These are phyloP conservation scores for Nicotiana benthamiana DNA, from an alignment of 257 asterid species.

Conservation along the genomic window DNA sequence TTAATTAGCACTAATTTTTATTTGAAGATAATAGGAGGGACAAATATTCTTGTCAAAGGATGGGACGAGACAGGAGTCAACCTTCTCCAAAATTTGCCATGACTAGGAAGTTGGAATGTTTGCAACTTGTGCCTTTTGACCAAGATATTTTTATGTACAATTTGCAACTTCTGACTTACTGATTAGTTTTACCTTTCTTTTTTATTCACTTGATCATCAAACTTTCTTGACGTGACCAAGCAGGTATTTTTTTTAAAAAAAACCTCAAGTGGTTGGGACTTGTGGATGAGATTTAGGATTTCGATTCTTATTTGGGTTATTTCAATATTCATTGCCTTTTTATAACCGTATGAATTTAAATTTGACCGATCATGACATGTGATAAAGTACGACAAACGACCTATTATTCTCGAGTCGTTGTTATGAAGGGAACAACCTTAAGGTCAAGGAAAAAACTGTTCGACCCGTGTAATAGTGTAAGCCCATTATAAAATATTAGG, in stretches of 20 bases:
- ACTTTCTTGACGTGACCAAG: not conserved
- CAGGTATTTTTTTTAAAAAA: not conserved
- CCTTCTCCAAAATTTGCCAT: not conserved
- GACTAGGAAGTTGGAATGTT: not conserved
- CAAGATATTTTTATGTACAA: not conserved
- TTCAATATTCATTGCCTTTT: too few species aligned
- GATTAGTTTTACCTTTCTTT: not conserved
- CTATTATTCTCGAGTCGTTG: too few species aligned
- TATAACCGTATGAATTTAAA: too few species aligned
- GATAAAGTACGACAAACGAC: too few species aligned
- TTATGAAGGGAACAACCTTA: too few species aligned
- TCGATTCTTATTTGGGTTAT: too few species aligned
- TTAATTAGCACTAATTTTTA: not conserved
- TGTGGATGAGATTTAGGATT: not conserved
- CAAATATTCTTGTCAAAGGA: not conserved
- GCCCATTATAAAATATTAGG: too few species aligned
- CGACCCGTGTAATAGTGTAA: too few species aligned
- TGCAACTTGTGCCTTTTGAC: not conserved
- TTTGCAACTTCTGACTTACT: not conserved
- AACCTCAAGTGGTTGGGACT: not conserved
- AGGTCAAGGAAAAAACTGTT: too few species aligned
- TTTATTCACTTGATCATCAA: not conserved
- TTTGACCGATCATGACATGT: too few species aligned
- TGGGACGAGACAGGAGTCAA: not conserved
- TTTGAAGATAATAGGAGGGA: not conserved